Base-by-base conservation (phyloP, 2,329 filamentous ascomycete species). In the Apiospora phragmitis region DNA sequence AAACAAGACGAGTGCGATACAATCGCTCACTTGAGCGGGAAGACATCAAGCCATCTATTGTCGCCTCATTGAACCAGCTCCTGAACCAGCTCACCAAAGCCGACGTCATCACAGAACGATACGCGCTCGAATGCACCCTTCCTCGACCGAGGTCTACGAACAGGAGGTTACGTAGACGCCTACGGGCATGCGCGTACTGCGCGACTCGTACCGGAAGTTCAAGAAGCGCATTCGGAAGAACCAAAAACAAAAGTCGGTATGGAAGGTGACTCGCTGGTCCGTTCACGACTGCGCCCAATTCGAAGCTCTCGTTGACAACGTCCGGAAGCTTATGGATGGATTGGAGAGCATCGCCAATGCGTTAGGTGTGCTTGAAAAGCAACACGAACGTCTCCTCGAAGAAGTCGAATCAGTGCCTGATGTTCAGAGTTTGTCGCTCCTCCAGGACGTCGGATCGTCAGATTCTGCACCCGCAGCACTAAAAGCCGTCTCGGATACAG, bases 281-380 rank as follows among this genome's bases (percentile, higher is more conserved):
- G 67, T 78, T 16, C 71, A 75, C 32, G 74, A 77, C 65, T 70
- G 67, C 0, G 43, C 65, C 7, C 74, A 74, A 18, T 77, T 78
- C 62, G 70, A 73, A 42, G 32, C 14, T 4, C 69, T 73, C 7
- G 71, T 78, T 14, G 70, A 68, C 9, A 71, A 68, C 1, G 70
- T 77, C 7, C 70, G 67, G 3, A 70, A 71, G 16, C 73, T 75
- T 35, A n/a, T 77, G 9, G 74, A 77, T 41, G 74, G 71, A 9
- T 8, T 66, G 2, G 62, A 66, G 21, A 66, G 62, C 62, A 66
- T 66, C 21, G 43, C 62, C 12, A 66, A 66, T 7, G 41, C 62
- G 2, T 21, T 66, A 1, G 62, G 62, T 2, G 11, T 42, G 4
- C 62, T 66, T 6, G 21, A 41, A 8, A 9, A 6, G 21, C 62